A percentile compares a stretch with the other conserved stretches of the same genome.
Conservation (phyloP, 345 rosid genomes). For the Pelargonium nanum region DNA sequence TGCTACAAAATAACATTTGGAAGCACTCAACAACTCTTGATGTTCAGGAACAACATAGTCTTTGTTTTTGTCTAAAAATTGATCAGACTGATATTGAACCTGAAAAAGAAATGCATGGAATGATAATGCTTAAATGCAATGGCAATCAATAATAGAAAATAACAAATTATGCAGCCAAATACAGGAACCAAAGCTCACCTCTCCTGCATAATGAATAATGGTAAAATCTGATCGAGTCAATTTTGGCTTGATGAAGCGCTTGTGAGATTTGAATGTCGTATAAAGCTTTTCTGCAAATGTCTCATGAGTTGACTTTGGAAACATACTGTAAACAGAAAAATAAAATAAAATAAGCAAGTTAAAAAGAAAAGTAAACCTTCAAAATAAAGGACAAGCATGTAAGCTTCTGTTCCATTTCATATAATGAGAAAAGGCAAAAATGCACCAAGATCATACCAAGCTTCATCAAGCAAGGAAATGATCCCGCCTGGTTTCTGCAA, state of each 20-base stretch:
- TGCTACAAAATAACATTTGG: slow-evolving; percentile 61
- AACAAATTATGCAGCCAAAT: not conserved
- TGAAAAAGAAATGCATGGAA: slow-evolving; percentile 30
- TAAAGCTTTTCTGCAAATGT: slow-evolving; percentile 82
- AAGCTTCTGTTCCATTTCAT: not conserved
- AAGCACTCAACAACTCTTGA: slow-evolving; percentile 78
- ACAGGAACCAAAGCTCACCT: slow-evolving; percentile 34
- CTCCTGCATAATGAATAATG: slow-evolving; percentile 84
- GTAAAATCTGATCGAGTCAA: slow-evolving; percentile 69
- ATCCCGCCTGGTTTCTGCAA: slow-evolving; percentile 91
- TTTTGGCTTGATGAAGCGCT: slow-evolving; percentile 78
- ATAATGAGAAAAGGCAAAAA: not conserved
- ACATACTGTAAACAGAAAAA: slow-evolving; percentile 49
- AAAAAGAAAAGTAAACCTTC: slow-evolving; percentile 4
- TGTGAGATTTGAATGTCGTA: slow-evolving; percentile 65
- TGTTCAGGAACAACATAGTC: slow-evolving; percentile 91
- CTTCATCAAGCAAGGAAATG: slow-evolving; percentile 82
- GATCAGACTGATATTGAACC: slow-evolving; percentile 89
- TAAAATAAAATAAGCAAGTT: slow-evolving; percentile 11
- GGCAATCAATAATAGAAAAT: not conserved
- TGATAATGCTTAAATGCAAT: slow-evolving; percentile 9
- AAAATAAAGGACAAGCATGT: not conserved
- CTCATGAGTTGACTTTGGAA: slow-evolving; percentile 85
- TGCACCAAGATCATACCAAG: slow-evolving; percentile 44
- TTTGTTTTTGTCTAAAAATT: slow-evolving; percentile 90